Base-by-base conservation (phyloP, 495 filamentous ascomycete species). In the Penicillium fimorum region DNA sequence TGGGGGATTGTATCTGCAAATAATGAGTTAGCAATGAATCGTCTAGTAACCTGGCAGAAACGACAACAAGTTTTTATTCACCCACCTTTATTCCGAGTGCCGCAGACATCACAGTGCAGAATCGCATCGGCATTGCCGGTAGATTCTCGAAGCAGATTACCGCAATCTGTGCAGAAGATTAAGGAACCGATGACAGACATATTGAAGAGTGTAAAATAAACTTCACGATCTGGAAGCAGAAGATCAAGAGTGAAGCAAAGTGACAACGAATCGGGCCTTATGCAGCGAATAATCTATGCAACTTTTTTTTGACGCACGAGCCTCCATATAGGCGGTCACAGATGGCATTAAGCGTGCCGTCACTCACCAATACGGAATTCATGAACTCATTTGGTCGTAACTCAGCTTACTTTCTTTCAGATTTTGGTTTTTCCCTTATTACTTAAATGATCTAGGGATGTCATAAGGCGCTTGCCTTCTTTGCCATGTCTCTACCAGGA, bases 161-260 rank as follows among this genome's bases (percentile, higher is more conserved):
- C 92, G 70, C 93, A 96, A 68, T 92, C 90, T 17, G 84, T 91
- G 75, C 94, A 97, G 75, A 98, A 98, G 40, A 96, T 84, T 30
- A 96, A 78, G 29, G 91, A 94, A 24, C 91, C 93, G 57, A 96
- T 89, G 10, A 86, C 84, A 55, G 93, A 85, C 91, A 96, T 96
- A 29, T 58, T 75, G 59, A 33, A 4, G 17, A 33, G 15, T 42
- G 4, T 27, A 15, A 42, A 3, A 18, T 7, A 15, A 11, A 37
- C 20, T 12, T 30, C 4, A 13, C 53, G 25, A 22, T 13, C 15
- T 42, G 30, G 27, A 32, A 41, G 9, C 37, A 46, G 40, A 47
- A 7, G 24, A 12, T 17, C 18, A 12, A 52, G 35, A 47, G 18
- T 27, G 30, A 20, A 22, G 20, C 27, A 40, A 58, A 45, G 18